Evolutionary conservation across 2,329 filamentous ascomycete genomes (phyloP).

Genomic region (Aureobasidium lini): DNA sequence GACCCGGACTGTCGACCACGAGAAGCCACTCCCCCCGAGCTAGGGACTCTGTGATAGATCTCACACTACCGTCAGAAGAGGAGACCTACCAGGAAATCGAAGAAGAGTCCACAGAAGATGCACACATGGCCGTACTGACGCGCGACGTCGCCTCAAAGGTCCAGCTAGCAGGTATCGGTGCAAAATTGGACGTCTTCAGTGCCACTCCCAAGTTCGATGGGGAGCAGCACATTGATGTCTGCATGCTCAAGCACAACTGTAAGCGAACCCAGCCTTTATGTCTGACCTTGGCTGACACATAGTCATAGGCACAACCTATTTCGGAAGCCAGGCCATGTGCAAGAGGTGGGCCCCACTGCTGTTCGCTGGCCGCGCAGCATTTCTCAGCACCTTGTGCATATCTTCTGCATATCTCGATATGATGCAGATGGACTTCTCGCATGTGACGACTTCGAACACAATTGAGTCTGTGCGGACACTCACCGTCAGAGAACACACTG

Average conservation of each 20-base stretch:
- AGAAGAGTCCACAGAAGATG: not conserved
- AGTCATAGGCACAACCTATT: constrained; percentile 20
- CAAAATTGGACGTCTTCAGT: constrained; percentile 1
- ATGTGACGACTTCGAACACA: not conserved
- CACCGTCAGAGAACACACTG: constrained; percentile 5
- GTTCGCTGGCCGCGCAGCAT: constrained; percentile 21
- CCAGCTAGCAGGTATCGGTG: not conserved
- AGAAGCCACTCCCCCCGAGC: not conserved
- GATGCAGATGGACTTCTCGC: constrained; percentile 21
- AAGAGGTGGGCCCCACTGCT: constrained; percentile 24
- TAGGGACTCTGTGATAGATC: not conserved
- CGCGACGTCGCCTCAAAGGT: not conserved
- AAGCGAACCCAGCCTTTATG: not conserved
- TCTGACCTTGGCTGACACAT: not conserved
- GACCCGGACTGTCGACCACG: not conserved
- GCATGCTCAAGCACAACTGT: constrained; percentile 25
- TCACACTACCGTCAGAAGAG: not conserved
- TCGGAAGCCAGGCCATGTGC: constrained; percentile 23
- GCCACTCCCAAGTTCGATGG: constrained; percentile 4
- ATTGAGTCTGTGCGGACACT: constrained; percentile 12
- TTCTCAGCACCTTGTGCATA: constrained; percentile 26
- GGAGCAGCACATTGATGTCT: constrained; percentile 18
- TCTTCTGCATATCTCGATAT: constrained; percentile 28
- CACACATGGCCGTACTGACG: not conserved
- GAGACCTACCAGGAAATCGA: not conserved